Evolutionary conservation across 257 asterid genomes (phyloP).

Genomic region (Solanum habrochaites): DNA sequence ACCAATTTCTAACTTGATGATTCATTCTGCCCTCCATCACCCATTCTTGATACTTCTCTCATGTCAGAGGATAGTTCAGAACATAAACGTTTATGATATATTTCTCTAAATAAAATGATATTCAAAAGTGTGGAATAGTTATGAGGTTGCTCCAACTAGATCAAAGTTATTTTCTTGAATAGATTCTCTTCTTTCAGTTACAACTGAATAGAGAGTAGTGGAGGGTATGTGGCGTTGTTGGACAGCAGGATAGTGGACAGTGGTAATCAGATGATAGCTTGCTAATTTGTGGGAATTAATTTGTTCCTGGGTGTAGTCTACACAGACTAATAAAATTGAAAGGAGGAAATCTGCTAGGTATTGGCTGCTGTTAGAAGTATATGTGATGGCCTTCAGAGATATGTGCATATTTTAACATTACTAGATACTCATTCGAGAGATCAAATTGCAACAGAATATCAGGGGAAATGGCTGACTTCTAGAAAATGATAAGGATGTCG

Average conservation of each 20-base stretch:
- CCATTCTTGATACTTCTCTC: not conserved
- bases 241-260: not conserved
- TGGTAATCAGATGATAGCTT: not conserved
- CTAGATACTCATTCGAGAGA: not conserved
- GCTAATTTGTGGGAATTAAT: not conserved
- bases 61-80: not conserved
- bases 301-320: not conserved
- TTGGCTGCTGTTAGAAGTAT: not conserved
- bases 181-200: not conserved
- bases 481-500: no score
- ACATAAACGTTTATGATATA: not conserved
- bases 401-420: not conserved
- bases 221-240: not conserved
- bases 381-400: not conserved
- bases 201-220: not conserved
- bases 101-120: not conserved
- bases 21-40: not conserved
- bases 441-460: not conserved
- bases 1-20: not conserved
- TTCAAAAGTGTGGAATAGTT: not conserved
- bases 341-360: not conserved
- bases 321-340: not conserved
- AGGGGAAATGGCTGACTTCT: not conserved
- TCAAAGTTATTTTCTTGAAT: not conserved
- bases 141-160: not conserved